Conservation (phyloP, 1,284 basidiomycete genomes). For the Leccinum huronense region DNA sequence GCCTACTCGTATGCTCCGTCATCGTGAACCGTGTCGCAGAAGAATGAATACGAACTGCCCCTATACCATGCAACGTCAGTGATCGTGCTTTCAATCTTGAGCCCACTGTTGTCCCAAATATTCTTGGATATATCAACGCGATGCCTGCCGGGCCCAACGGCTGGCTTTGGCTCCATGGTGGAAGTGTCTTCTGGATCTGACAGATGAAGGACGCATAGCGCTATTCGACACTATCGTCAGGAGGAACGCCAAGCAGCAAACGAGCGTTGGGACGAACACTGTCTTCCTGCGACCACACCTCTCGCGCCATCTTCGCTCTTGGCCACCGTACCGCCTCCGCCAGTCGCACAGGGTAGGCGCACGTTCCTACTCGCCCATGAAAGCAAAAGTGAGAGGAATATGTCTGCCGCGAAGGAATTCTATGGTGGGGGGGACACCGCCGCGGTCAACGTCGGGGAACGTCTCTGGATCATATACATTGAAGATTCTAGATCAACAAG, state of each 20-base stretch:
- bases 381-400: slow-evolving; percentile 44
- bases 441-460: slow-evolving; percentile 28
- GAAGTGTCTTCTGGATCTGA: slow-evolving; percentile 44
- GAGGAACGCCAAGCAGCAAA: slow-evolving; percentile 1
- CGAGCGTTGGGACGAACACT: slow-evolving; percentile 49
- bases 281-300: slow-evolving; percentile 71
- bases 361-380: slow-evolving; percentile 51
- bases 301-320: slow-evolving; percentile 61
- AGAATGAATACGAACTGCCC: slow-evolving; percentile 53
- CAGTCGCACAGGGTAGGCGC: slow-evolving; percentile 54
- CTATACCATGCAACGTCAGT: slow-evolving; percentile 83
- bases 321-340: slow-evolving; percentile 63
- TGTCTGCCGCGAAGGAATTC: slow-evolving; percentile 22
- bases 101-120: slow-evolving; percentile 69
- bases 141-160: slow-evolving; percentile 56
- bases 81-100: slow-evolving; percentile 72
- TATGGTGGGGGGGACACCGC: slow-evolving; percentile 4
- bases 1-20: slow-evolving; percentile 39
- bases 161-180: slow-evolving; percentile 49
- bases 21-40: background rate
- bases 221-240: slow-evolving; percentile 38
- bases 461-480: slow-evolving; percentile 19
- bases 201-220: slow-evolving; percentile 62
- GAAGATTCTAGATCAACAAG: too few relatives aligned
- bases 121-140: slow-evolving; percentile 67